Base-by-base conservation (phyloP, 2,329 filamentous ascomycete genomes). In the Fusarium marasasianum region DNA sequence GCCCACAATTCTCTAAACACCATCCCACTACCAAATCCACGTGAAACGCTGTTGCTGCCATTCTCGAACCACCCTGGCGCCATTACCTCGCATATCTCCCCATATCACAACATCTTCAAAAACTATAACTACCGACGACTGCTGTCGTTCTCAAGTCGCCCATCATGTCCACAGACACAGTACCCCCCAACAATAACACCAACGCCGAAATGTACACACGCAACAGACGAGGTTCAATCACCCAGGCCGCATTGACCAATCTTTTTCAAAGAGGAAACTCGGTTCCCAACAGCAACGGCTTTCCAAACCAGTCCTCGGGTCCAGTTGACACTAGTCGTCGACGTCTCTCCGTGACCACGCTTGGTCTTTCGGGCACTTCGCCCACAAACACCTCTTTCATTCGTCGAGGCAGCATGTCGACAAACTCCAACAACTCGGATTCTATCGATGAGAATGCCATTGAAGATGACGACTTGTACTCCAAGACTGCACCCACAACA, bases 401-500 rank as follows among this genome's bases (percentile, higher is more conserved):
- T 68, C 88, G 91, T 67, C 90, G 91, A 66, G 88, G 88, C 64
- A 95, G 93, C 82, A 84, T 93, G 74, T 94, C 92, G 3, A 94
- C 93, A 79, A 90, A 86, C 76, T 82, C 81, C 44, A 85, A 84
- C 63, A 84, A 83, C 61, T 91, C 89, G 8, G 88, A 90, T 63
- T 89, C 88, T 5, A 87, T 92, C 70, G 93, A 95, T 74, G 93
- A 95, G 82, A 92, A 84, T 76, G 93, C 92, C 55, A 88, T 93
- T 69, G 92, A 94, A 71, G 93, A 95, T 68, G 90, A 91, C 47
- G 90, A 91, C 29, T 84, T 86, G 61, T 83, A 86, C 44, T 82
- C 85, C n/a, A 89, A 87, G 79, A 89, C 88, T 76, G 87, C 88
- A 22, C 91, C 94, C 40, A 88, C 86, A 60, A 93, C 93, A 18